Evolutionary conservation across 164 flowering plant genomes (phyloP), one percentile per base, ranked within the genome.

Genomic region (Macadamia integrifolia): DNA sequence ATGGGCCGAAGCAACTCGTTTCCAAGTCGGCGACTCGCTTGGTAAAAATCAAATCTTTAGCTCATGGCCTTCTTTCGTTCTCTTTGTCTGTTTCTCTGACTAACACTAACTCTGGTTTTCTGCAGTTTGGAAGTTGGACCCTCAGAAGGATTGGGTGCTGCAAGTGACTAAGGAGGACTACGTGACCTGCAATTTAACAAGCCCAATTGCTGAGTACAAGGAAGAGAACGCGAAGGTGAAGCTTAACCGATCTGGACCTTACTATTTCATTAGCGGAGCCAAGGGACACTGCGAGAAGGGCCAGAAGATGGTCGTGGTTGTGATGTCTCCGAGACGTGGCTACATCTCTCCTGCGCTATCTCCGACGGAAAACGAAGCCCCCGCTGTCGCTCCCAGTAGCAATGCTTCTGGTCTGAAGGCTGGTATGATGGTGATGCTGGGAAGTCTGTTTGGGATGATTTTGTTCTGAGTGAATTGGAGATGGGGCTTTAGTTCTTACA

Each of bases 201-300:
- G 69, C 30, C 79, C 82, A 2, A 61, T 77, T 32, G 74, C 56
- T 9, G 65, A 60, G 15, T 71, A 76, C 81, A 80, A 74, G 30
- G 89, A 80, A 42, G 89, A 86, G 0, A 78, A 79, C 74, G 82
- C 82, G 1, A 76, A 56, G 66, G 78, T 86, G 74, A 65, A 59
- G 69, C 82, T 86, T 0, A 72, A 68, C n/a, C 62, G 72, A 44
- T 78, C 90, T 1, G 90, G 90, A 40, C 81, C 85, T 0, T 79
- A 75, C 71, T 84, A 76, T 58, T 86, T 84, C 77, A 83, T 86
- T 66, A 84, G 90, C 28, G 87, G 88, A 35, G 79, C 76, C 0
- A 23, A 73, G 2, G 88, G 85, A 4, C 77, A 76, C 66, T 86
- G 90, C 59, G 77, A 78, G 66, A 82, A 82, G 71, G 89, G 87